Conservation (phyloP, 768 basidiomycete genomes). For the Mycena metata region DNA sequence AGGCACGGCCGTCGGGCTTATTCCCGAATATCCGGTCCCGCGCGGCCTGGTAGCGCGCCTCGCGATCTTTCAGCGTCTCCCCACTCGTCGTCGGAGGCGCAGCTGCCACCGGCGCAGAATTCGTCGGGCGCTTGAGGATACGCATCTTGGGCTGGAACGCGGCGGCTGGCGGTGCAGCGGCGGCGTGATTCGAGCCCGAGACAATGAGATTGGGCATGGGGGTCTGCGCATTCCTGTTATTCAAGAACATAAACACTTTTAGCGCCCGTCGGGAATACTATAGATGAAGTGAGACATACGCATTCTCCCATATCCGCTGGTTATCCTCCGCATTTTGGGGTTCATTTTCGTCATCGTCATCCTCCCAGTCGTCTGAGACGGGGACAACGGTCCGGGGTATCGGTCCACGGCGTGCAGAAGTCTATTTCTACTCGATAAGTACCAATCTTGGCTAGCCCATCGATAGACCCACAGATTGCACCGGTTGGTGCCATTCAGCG, state of each 20-base stretch:
- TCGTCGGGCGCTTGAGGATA: slow-evolving; percentile 79
- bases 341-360: slow-evolving; percentile 60
- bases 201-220: slow-evolving; percentile 80
- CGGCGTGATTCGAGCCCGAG: slow-evolving; percentile 50
- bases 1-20: slow-evolving; percentile 5
- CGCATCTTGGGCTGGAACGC: slow-evolving; percentile 75
- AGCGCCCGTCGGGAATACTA: slow-evolving; percentile 2
- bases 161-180: slow-evolving; percentile 64
- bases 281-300: slow-evolving; percentile 49
- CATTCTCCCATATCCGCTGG: slow-evolving; percentile 75
- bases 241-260: slow-evolving; percentile 18
- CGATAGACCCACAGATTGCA: slow-evolving; percentile 21
- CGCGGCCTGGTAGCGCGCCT: slow-evolving; percentile 80
- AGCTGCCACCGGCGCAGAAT: slow-evolving; percentile 42
- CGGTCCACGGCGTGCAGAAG: slow-evolving; percentile 21
- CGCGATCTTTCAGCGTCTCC: slow-evolving; percentile 71
- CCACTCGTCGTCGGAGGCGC: slow-evolving; percentile 40
- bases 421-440: slow-evolving; percentile 30
- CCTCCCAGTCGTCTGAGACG: slow-evolving; percentile 69
- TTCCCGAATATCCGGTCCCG: slow-evolving; percentile 79
- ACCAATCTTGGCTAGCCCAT: neutral
- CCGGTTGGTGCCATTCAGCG: slow-evolving; percentile 16
- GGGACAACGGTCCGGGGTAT: slow-evolving; percentile 41
- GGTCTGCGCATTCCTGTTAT: slow-evolving; percentile 62
- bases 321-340: slow-evolving; percentile 50